These are phyloP conservation scores for Chiua virens DNA, from an alignment of 768 basidiomycete genomes.

Conservation along the genomic window DNA sequence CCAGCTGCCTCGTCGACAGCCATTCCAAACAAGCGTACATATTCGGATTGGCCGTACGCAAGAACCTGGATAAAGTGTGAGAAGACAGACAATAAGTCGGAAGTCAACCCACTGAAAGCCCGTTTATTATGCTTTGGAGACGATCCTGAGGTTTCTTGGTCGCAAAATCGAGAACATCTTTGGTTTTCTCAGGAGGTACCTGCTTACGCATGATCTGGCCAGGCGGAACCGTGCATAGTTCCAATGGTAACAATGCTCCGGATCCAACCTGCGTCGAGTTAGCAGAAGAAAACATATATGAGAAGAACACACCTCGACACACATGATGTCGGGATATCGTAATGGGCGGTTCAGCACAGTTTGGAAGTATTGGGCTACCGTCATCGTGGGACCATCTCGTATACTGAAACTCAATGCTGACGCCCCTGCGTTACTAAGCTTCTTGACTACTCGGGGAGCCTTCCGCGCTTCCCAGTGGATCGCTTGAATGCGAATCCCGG, in stretches of 20 bases:
- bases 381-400: conserved; percentile 53
- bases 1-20: conserved; percentile 47
- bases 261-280: conserved; percentile 48
- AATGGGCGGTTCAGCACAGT: conserved; percentile 51
- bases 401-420: conserved; percentile 52
- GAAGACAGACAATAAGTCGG: not conserved
- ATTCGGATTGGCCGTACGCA: conserved; percentile 72
- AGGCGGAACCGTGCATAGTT: conserved; percentile 57
- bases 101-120: conserved; percentile 44
- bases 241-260: conserved; percentile 65
- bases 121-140: conserved; percentile 52
- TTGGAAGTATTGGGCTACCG: conserved; percentile 64
- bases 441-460: conserved; percentile 61
- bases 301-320: conserved; percentile 55
- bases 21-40: conserved; percentile 74
- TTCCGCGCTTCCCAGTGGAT: conserved; percentile 38
- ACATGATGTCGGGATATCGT: conserved; percentile 60
- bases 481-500: conserved; percentile 51
- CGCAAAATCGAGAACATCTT: conserved; percentile 62
- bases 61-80: conserved; percentile 43
- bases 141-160: conserved; percentile 62
- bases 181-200: conserved; percentile 65
- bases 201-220: conserved; percentile 77
- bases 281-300: conserved; percentile 20
- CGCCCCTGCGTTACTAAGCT: conserved; percentile 54